Evolutionary conservation across 2,329 filamentous ascomycete genomes (phyloP).

Genomic region (Fusarium siculi): DNA sequence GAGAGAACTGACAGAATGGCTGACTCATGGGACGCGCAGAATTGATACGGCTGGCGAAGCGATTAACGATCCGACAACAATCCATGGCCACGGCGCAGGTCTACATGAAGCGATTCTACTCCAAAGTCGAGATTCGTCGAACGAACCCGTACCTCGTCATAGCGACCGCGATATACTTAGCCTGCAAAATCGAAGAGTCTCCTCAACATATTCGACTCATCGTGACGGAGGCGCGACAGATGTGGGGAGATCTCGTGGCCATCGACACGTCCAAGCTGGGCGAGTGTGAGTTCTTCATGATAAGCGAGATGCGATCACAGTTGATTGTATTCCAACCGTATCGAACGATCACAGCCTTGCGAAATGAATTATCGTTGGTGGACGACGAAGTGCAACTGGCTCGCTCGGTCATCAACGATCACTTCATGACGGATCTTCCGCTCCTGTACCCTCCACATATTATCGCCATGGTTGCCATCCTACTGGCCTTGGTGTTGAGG

Average conservation of each 20-base stretch:
- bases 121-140: constrained; percentile 86
- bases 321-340: constrained; percentile 93
- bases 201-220: constrained; percentile 96
- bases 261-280: constrained; percentile 86
- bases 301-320: constrained; percentile 90
- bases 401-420: constrained; percentile 88
- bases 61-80: constrained; percentile 87
- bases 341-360: constrained; percentile 78
- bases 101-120: constrained; percentile 94
- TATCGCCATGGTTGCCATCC: constrained; percentile 86
- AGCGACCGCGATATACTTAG: constrained; percentile 92
- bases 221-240: constrained; percentile 82
- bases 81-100: constrained; percentile 93
- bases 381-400: constrained; percentile 82
- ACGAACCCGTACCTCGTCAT: constrained; percentile 95
- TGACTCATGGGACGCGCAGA: constrained; percentile 59
- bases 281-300: constrained; percentile 93
- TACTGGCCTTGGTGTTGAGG: constrained; percentile 84
- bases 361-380: constrained; percentile 75
- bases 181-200: constrained; percentile 97
- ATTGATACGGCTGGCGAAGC: constrained; percentile 83
- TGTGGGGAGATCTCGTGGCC: constrained; percentile 83
- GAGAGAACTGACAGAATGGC: background rate
- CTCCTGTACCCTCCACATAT: constrained; percentile 87
- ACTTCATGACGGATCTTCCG: constrained; percentile 91